Conservation (phyloP, 2,329 filamentous ascomycete genomes). For the Didymella segeticola region DNA sequence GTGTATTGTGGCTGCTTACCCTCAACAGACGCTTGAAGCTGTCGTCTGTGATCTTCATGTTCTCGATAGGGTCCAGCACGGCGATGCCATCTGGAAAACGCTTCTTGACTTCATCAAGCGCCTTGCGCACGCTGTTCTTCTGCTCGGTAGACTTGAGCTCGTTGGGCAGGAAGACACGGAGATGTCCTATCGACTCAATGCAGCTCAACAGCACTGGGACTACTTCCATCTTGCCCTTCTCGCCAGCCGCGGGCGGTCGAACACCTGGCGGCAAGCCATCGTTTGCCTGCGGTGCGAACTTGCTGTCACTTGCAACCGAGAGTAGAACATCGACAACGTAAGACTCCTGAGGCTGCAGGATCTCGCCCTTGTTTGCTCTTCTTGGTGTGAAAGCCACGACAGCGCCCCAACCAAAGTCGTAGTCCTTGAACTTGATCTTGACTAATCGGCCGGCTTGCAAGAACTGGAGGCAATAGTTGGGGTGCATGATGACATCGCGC, state of each 20-base stretch:
- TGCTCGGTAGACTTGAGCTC: conserved; percentile 74
- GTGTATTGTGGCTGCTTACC: conserved; percentile 47
- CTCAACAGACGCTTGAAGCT: conserved; percentile 88
- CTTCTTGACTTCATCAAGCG: conserved; percentile 78
- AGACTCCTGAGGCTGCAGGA: conserved; percentile 76
- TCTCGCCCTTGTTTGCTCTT: conserved; percentile 68
- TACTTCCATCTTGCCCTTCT: conserved; percentile 76
- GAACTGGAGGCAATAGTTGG: conserved; percentile 83
- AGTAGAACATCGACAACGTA: conserved; percentile 85
- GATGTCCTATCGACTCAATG: conserved; percentile 81
- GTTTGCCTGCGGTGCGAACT: conserved; percentile 64
- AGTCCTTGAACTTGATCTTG: conserved; percentile 77
- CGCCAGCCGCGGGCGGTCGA: conserved; percentile 65
- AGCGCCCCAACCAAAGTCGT: conserved; percentile 94
- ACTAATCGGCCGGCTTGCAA: conserved; percentile 88
- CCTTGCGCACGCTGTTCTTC: conserved; percentile 70
- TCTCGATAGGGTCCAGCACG: conserved; percentile 88
- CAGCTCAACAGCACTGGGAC: conserved; percentile 87
- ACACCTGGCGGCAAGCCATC: conserved; percentile 71
- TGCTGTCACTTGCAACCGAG: conserved; percentile 62
- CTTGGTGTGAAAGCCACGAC: conserved; percentile 76
- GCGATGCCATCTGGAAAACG: conserved; percentile 94
- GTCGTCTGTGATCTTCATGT: conserved; percentile 93
- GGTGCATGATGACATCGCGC: conserved; percentile 89
- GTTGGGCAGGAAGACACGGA: conserved; percentile 82